Evolutionary conservation across 768 basidiomycete genomes (phyloP), one percentile per base, ranked within the genome.

Genomic region (Hirschioporus abietinus): DNA sequence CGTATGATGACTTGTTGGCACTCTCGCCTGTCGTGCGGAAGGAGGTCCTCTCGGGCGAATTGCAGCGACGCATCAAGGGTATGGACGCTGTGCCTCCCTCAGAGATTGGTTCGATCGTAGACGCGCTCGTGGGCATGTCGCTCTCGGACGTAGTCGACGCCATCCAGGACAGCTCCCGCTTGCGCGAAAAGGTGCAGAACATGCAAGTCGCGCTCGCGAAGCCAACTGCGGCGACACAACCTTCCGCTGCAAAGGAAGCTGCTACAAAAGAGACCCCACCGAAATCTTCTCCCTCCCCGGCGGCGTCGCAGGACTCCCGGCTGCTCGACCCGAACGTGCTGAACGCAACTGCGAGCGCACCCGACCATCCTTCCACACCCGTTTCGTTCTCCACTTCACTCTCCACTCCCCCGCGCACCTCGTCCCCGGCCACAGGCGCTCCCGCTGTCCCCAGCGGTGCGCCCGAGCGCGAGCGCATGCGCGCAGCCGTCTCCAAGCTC

Each of bases 21-120:
- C 79, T 95, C 58, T 93, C 93, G 12, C 92, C 93, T 20, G 93
- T 95, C 23, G 92, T 95, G 15, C 87, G 93, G 70, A 91, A 89
- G 74, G 92, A 93, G 72, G 90, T 95, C 6, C 81, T 95, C 27
- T 88, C 90, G 0, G 93, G 92, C 35, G 93, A 95, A 75, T 80
- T 95, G 27, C 89, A 84, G 71, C 85, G 92, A 66, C 87, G 91
- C 6, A 80, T 95, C 71, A 90, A 86, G 72, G 73, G 79, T 1
- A 78, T 85, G 72, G 84, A 83, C 58, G 71, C 78, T 10, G 83
- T 92, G 8, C 78, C 86, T 20, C 71, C 80, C 2, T 74, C 79
- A 17, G 89, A 92, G 64, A 74, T 93, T 15, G 85, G 89, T 34
- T 70, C 76, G 1, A 79, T 95, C 35, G 91, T 95, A 15, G 88